Evolutionary conservation across 1,139 yeast genomes (phyloP), one percentile per base, ranked within the genome.

Genomic region (Eremothecium coryli): DNA sequence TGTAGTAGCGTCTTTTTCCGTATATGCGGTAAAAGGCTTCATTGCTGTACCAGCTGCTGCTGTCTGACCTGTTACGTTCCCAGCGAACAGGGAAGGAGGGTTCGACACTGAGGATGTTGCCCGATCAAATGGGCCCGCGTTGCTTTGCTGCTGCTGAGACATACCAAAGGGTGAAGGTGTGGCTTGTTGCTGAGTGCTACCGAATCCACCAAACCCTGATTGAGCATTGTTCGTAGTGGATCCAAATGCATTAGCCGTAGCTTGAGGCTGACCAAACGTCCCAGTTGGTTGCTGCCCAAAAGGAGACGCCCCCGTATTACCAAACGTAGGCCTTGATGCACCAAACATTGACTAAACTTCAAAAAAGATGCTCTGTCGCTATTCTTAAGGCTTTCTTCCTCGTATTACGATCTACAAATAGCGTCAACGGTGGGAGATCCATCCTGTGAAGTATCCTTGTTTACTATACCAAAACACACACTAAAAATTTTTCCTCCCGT

Each of bases 1-100:
- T 31, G 75, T 65, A 3, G 73, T 64, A 13, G 76, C 60, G 50
- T 90, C 98, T 54, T 82, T 82, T 54, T 90, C 97, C 26, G 67
- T 64, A 41, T 58, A 66, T 2, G 82, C 69, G 23, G 74, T 65
- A 50, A 73, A 80, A 3, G 94, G 85, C 48, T 73, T 74, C 34
- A 71, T 61, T 0, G 78, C 74, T 2, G 95, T 82, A 22, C 96
- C 96, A 33, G 57, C 65, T 53, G 58, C 42, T 26, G 62, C 50
- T 8, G 64, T 63, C 4, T 66, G 36, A 20, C 44, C 36, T 31
- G 33, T 33, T 14, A 50, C 36, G 22, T 34, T 45, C 28, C 52
- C 48, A 13, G 50, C 45, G 47, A 66, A 63, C 28, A 57, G 33
- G 20, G 49, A 35, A 23, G 43, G 37, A 22, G 39, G 36, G 33